Conservation (phyloP, 1,284 basidiomycete genomes). For the Papiliotrema laurentii region DNA sequence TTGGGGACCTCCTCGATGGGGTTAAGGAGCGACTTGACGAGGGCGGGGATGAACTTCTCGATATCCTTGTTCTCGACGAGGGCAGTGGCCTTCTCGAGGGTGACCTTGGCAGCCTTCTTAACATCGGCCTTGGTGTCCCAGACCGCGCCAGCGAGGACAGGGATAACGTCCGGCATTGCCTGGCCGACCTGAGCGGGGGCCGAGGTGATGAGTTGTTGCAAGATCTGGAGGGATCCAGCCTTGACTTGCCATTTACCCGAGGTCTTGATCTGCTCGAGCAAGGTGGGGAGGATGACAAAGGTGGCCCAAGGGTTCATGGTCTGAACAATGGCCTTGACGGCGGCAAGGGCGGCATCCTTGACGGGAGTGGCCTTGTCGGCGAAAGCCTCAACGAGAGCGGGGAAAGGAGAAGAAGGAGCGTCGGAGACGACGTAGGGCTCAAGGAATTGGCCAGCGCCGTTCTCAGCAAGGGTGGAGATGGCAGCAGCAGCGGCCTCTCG, state of each 20-base stretch:
- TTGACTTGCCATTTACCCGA: conserved; percentile 99
- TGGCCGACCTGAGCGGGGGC: conserved; percentile 81
- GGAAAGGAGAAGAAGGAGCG: conserved; percentile 62
- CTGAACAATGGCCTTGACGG: conserved; percentile 73
- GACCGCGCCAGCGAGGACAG: conserved; percentile 90
- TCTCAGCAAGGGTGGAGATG: conserved; percentile 59
- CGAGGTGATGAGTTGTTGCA: conserved; percentile 85
- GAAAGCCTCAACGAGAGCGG: conserved; percentile 82
- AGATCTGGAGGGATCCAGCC: conserved; percentile 75
- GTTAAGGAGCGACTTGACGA: conserved; percentile 96
- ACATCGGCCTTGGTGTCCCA: conserved; percentile 99
- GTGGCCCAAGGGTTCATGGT: conserved; percentile 89
- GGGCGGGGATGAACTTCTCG: conserved; percentile 88
- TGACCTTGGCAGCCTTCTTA: conserved; percentile 95
- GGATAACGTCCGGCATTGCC: conserved; percentile 94
- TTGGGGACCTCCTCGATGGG: conserved; percentile 98
- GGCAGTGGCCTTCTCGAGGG: conserved; percentile 87
- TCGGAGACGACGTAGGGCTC: conserved; percentile 86
- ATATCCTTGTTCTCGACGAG: conserved; percentile 97
- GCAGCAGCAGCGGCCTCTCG: conserved; percentile 46
- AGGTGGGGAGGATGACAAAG: conserved; percentile 75
- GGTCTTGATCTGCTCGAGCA: conserved; percentile 92
- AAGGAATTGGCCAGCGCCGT: conserved; percentile 74
- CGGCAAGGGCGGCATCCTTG: conserved; percentile 71
- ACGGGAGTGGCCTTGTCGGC: conserved; percentile 76